These are phyloP conservation scores for Phalaenopsis equestris DNA, from an alignment of 106 monocot species.

Conservation along the genomic window DNA sequence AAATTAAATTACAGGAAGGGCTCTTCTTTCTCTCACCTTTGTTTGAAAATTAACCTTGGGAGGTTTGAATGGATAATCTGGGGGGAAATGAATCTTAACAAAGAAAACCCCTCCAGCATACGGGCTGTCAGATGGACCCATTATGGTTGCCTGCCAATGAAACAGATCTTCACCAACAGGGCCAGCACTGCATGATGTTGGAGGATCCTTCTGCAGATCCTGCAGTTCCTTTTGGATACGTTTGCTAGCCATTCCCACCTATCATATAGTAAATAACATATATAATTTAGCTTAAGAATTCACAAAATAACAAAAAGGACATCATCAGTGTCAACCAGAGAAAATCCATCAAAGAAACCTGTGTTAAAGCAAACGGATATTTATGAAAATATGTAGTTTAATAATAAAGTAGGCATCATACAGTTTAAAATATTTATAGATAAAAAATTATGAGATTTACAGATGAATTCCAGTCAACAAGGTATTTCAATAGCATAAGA, in stretches of 20 bases:
- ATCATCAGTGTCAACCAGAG: not conserved
- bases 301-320: not conserved
- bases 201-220: conserved; percentile 24
- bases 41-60: conserved; percentile 29
- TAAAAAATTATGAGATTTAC: not conserved
- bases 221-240: conserved; percentile 27
- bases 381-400: not conserved
- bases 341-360: not conserved
- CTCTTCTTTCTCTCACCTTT: conserved; percentile 10
- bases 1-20: not conserved
- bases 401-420: not conserved
- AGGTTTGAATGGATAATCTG: conserved; percentile 26
- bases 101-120: conserved; percentile 27
- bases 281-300: not conserved
- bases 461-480: not conserved
- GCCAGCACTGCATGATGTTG: conserved; percentile 27
- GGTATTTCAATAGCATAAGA: not conserved
- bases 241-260: conserved; percentile 24
- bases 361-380: not conserved
- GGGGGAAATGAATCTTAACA: conserved; percentile 19
- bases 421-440: too few species aligned
- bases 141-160: conserved; percentile 27
- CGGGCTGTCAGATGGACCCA: conserved; percentile 24
- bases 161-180: conserved; percentile 27
- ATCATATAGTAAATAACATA: not conserved